These are phyloP conservation scores for Ustilago loliicola DNA, from an alignment of 1,284 basidiomycete genomes.

Conservation along the genomic window DNA sequence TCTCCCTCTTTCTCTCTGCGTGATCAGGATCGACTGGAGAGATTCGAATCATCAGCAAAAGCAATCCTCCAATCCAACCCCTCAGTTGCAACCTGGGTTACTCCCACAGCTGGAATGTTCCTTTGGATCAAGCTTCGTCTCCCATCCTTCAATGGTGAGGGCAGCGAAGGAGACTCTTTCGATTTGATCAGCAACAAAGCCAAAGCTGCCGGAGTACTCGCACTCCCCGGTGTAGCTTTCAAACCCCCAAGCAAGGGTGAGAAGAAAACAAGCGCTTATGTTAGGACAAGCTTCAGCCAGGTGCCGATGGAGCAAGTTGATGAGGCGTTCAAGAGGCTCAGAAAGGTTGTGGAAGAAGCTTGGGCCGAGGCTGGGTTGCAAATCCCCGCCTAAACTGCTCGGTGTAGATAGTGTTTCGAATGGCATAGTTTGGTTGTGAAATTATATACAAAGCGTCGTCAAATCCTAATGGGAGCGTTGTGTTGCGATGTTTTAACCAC, in stretches of 20 bases:
- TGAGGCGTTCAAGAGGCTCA: conserved; percentile 55
- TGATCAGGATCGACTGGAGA: conserved; percentile 32
- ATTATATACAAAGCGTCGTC: conserved; percentile 2
- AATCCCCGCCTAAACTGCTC: conserved; percentile 18
- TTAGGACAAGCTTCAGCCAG: conserved; percentile 64
- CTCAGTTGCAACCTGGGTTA: conserved; percentile 75
- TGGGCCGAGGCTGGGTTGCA: conserved; percentile 59
- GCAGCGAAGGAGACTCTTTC: conserved; percentile 77
- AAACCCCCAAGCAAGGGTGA: conserved; percentile 20
- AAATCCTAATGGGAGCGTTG: background rate
- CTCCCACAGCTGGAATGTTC: conserved; percentile 82
- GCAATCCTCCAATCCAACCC: conserved; percentile 21
- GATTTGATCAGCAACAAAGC: conserved; percentile 82
- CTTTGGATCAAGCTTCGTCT: conserved; percentile 62
- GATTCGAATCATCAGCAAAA: conserved; percentile 35
- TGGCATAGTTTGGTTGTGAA: background rate
- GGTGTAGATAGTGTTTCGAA: conserved; percentile 5
- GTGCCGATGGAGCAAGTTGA: conserved; percentile 60
- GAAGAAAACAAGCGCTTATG: conserved; percentile 52
- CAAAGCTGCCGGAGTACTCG: conserved; percentile 85
- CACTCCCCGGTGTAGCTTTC: conserved; percentile 79
- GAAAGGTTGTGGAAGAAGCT: conserved; percentile 57
- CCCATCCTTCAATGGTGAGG: background rate
- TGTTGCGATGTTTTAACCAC: conserved; percentile 28
- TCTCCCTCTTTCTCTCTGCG: background rate